Evolutionary conservation across 371 early-diverging fungal genomes (phyloP).

Genomic region (Circinella minor): DNA sequence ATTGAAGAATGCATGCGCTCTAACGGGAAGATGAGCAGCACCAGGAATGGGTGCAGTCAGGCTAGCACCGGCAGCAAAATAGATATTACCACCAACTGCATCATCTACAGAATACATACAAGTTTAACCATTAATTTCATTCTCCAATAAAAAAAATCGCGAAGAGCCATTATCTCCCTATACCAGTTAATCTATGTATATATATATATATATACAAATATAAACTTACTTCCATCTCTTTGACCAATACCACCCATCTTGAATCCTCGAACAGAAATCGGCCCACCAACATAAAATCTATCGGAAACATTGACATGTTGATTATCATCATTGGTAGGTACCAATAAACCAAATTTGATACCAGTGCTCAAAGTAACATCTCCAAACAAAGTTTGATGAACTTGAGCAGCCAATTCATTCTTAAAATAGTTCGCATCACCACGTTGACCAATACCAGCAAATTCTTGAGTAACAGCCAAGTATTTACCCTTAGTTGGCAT

Average conservation of each 20-base stretch:
- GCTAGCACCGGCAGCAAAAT: constrained; percentile 80
- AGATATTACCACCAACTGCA: constrained; percentile 88
- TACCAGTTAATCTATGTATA: background rate
- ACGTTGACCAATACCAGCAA: constrained; percentile 66
- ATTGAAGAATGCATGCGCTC: constrained; percentile 88
- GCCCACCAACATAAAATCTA: constrained; percentile 89
- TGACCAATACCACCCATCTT: constrained; percentile 86
- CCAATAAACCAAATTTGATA: constrained; percentile 63
- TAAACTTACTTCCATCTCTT: constrained; percentile 67
- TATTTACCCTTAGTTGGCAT: constrained; percentile 79
- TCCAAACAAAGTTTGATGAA: constrained; percentile 30
- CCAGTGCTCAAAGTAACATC: constrained; percentile 42
- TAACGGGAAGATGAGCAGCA: constrained; percentile 63
- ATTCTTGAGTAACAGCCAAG: constrained; percentile 52
- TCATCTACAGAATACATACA: constrained; percentile 58
- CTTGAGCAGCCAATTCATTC: constrained; percentile 66
- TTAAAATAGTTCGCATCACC: constrained; percentile 83
- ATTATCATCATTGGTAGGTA: constrained; percentile 47
- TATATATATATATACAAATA: background rate
- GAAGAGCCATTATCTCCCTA: no score
- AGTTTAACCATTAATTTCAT: no score
- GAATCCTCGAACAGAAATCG: constrained; percentile 88
- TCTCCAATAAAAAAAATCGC: no score
- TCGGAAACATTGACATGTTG: constrained; percentile 69
- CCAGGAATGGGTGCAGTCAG: constrained; percentile 82